A percentile compares a stretch with the other conserved stretches of the same genome.
Evolutionary conservation across 495 filamentous ascomycete species (phyloP).

Genomic region (Chaetomium tenue): DNA sequence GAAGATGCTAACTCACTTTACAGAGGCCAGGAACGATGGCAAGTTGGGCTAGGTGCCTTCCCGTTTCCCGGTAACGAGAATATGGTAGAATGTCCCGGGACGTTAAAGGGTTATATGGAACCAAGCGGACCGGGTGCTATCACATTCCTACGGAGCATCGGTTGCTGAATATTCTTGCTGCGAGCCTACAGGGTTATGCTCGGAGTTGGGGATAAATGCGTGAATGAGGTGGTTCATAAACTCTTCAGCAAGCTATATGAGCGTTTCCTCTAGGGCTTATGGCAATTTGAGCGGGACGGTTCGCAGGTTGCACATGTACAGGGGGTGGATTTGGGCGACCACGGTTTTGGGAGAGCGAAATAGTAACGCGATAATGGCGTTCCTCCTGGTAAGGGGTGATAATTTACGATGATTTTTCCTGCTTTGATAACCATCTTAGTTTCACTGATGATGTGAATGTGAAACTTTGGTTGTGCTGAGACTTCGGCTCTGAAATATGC

Average conservation of each 20-base stretch:
- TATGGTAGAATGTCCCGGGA: not conserved
- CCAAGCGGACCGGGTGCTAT: not conserved
- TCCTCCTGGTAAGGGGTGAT: not conserved
- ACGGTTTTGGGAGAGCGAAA: not conserved
- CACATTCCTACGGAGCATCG: slow-evolving; percentile 10
- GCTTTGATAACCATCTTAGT: too few relatives aligned
- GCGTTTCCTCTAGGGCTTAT: not conserved
- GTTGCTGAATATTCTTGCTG: slow-evolving; percentile 12
- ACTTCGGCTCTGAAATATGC: too few relatives aligned
- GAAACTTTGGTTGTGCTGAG: too few relatives aligned
- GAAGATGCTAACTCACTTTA: slow-evolving; percentile 17
- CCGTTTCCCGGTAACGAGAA: not conserved
- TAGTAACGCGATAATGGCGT: not conserved
- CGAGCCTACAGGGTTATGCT: not conserved
- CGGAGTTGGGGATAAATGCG: not conserved
- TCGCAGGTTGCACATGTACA: slow-evolving; percentile 8
- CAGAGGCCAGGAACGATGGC: slow-evolving; percentile 40
- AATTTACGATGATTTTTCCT: not conserved
- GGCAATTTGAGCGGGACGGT: not conserved
- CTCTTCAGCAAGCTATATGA: not conserved
- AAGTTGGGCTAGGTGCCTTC: slow-evolving; percentile 49
- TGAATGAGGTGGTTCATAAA: not conserved
- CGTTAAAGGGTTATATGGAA: not conserved
- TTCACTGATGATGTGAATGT: too few relatives aligned
- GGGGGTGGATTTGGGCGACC: not conserved